Conservation (phyloP, 139 green algal species). For the Micractinium sp. region DNA sequence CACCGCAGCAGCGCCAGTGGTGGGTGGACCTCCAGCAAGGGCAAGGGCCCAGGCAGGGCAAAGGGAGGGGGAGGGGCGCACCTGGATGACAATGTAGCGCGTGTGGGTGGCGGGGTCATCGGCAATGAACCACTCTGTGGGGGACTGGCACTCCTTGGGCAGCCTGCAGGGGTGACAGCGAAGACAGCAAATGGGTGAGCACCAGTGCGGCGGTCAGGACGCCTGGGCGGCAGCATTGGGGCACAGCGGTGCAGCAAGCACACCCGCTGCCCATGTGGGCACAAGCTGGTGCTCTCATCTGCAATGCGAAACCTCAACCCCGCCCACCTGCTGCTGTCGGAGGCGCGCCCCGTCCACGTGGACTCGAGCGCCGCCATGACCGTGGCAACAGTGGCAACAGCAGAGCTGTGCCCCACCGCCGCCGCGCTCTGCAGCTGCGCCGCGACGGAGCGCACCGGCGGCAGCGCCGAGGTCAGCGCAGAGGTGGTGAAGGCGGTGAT, state of each 20-base stretch:
- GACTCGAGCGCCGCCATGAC: slow-evolving; percentile 53
- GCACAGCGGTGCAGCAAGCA: no score
- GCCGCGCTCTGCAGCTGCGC: slow-evolving; percentile 61
- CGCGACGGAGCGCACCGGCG: slow-evolving; percentile 42
- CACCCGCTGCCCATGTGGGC: no score
- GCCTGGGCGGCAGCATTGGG: no score
- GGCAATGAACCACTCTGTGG: slow-evolving; percentile 83
- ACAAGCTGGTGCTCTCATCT: no score
- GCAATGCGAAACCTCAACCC: no score
- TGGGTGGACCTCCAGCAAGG: no score
- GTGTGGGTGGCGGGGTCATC: slow-evolving; percentile 70
- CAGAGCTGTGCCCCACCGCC: slow-evolving; percentile 46
- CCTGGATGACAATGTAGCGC: slow-evolving; percentile 78
- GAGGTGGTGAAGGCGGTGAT: slow-evolving; percentile 24
- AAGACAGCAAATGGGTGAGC: background rate
- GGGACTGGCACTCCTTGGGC: slow-evolving; percentile 43
- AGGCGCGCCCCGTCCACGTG: slow-evolving; percentile 4
- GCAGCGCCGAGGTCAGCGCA: slow-evolving; percentile 33
- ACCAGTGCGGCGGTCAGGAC: background rate
- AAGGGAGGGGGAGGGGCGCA: background rate
- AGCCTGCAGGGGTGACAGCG: slow-evolving; percentile 7
- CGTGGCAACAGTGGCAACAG: slow-evolving; percentile 53
- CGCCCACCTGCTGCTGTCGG: background rate
- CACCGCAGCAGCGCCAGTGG: background rate
- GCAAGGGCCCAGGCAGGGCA: background rate